These are phyloP conservation scores for Apium graveolens DNA, from an alignment of 129 eudicot species.

Conservation along the genomic window DNA sequence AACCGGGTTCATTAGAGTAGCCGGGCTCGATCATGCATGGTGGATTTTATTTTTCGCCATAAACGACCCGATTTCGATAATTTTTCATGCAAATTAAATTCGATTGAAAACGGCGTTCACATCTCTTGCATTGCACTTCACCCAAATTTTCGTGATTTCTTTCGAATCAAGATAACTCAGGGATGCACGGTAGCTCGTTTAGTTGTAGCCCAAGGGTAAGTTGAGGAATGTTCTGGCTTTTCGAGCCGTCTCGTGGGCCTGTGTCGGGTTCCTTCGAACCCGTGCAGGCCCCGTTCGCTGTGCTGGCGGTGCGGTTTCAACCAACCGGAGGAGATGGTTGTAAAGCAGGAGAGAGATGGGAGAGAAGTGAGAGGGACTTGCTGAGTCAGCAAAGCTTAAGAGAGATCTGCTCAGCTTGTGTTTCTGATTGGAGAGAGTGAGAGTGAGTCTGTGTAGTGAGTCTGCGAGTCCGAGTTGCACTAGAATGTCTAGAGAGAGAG, in stretches of 20 bases:
- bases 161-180: neutral
- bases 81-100: neutral
- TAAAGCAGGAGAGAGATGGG: too few relatives aligned
- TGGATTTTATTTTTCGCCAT: neutral
- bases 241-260: neutral
- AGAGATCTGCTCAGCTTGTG: too few relatives aligned
- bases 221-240: neutral
- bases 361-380: neutral
- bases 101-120: neutral
- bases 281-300: neutral
- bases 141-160: neutral
- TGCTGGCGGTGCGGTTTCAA: neutral
- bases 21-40: slow-evolving; percentile 38
- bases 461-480: too few relatives aligned
- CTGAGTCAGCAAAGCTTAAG: neutral
- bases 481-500: neutral
- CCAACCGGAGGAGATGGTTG: neutral
- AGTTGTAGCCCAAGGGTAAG: neutral
- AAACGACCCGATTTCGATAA: neutral
- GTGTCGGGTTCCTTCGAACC: neutral
- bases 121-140: neutral
- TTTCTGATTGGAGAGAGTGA: too few relatives aligned
- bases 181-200: neutral
- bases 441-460: too few relatives aligned
- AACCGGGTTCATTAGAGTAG: slow-evolving; percentile 29